Conservation (phyloP, 257 asterid species). For the Paulownia fortunei region DNA sequence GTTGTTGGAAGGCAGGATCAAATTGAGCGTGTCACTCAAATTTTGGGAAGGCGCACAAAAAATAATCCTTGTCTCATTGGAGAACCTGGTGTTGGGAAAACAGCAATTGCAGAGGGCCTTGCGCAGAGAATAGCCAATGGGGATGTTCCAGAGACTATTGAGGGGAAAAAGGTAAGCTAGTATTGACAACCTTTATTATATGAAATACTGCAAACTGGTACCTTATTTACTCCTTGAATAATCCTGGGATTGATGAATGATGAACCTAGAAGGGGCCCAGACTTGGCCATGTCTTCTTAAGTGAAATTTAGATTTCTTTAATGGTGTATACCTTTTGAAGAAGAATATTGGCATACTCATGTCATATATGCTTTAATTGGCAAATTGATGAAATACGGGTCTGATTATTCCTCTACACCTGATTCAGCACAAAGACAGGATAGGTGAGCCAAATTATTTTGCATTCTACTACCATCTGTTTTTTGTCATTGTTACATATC, state of each 20-base stretch:
- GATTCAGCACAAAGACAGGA: neutral
- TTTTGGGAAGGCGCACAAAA: conserved; percentile 94
- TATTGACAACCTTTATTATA: conserved; percentile 4
- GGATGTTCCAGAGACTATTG: conserved; percentile 97
- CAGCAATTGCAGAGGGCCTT: conserved; percentile 98
- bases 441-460: neutral
- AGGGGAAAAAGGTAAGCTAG: conserved; percentile 85
- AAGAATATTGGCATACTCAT: too few relatives aligned
- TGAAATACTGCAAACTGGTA: neutral
- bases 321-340: too few relatives aligned
- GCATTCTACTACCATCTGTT: too few relatives aligned
- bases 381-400: too few relatives aligned
- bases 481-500: too few relatives aligned
- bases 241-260: neutral
- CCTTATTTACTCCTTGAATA: too few relatives aligned
- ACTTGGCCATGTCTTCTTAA: neutral
- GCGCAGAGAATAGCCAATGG: conserved; percentile 96
- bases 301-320: neutral
- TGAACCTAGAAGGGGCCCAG: neutral
- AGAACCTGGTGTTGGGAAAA: conserved; percentile 99
- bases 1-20: conserved; percentile 94
- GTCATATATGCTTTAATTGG: too few relatives aligned
- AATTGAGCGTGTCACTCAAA: conserved; percentile 97
- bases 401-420: too few relatives aligned
- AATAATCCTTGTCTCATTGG: conserved; percentile 99